Percentiles rank a stretch among this genome's conserved stretches.
These are phyloP conservation scores for Eucalyptus microcorys DNA, from an alignment of 345 rosid genomes.

Conservation along the genomic window DNA sequence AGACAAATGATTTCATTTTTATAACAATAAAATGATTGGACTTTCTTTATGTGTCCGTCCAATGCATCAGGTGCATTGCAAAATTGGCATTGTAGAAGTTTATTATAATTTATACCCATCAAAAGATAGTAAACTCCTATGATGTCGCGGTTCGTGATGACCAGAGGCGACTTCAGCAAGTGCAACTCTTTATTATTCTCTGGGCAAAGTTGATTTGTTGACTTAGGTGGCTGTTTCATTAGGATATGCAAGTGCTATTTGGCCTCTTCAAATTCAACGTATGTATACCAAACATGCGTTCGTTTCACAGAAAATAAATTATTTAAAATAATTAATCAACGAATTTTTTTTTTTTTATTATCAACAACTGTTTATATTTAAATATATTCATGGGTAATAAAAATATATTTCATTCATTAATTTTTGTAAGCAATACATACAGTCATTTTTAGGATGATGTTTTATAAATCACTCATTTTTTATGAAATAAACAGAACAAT, in stretches of 20 bases:
- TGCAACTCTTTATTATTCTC: background rate
- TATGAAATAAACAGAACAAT: background rate
- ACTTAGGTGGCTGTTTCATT: background rate
- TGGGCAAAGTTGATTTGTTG: background rate
- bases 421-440: background rate
- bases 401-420: background rate
- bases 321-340: background rate
- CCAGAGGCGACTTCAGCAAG: background rate
- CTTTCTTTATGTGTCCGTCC: background rate
- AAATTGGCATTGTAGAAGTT: background rate
- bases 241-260: background rate
- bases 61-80: background rate
- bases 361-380: background rate
- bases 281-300: background rate
- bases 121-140: background rate
- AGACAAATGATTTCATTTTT: background rate
- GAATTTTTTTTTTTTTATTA: background rate
- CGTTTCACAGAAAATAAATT: background rate
- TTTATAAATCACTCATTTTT: background rate
- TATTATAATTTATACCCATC: background rate
- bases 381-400: background rate
- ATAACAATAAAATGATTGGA: background rate
- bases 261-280: background rate
- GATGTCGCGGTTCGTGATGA: background rate
- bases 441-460: rapidly evolving